These are phyloP conservation scores for Blechomonas ayalai DNA, from an alignment of 208 protist species.

Conservation along the genomic window DNA sequence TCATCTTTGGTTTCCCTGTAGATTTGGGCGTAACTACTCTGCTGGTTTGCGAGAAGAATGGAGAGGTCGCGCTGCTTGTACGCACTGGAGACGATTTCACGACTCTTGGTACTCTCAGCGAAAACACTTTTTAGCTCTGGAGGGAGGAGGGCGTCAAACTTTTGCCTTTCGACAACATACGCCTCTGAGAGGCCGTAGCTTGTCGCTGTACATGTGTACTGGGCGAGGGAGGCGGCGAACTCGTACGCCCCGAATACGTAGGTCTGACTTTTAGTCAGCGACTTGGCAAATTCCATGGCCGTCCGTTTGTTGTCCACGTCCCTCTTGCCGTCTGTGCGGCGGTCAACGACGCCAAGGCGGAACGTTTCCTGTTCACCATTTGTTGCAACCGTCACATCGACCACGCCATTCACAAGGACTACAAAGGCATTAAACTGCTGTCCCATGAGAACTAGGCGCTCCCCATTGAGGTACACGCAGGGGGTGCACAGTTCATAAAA, in stretches of 20 bases:
- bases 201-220: slow-evolving; percentile 64
- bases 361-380: slow-evolving; percentile 38
- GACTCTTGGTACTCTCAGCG: slow-evolving; percentile 21
- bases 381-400: slow-evolving; percentile 53
- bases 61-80: slow-evolving; percentile 36
- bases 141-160: slow-evolving; percentile 43
- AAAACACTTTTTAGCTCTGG: slow-evolving; percentile 37
- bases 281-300: not conserved
- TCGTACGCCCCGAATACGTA: slow-evolving; percentile 76
- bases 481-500: slow-evolving; percentile 59
- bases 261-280: slow-evolving; percentile 8
- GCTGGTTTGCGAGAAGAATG: slow-evolving; percentile 26
- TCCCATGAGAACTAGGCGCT: slow-evolving; percentile 64
- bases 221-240: slow-evolving; percentile 38
- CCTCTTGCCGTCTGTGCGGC: not conserved
- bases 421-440: slow-evolving; percentile 51
- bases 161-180: slow-evolving; percentile 42
- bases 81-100: slow-evolving; percentile 39
- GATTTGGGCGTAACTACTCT: slow-evolving; percentile 34
- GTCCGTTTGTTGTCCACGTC: not conserved
- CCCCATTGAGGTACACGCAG: slow-evolving; percentile 66
- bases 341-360: slow-evolving; percentile 8
- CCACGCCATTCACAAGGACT: slow-evolving; percentile 46
- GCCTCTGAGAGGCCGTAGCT: slow-evolving; percentile 76
- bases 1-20: slow-evolving; percentile 32